phyloP scores from a whole-genome alignment of 1,139 yeast species.

The Candida tunisiensis region DNA sequence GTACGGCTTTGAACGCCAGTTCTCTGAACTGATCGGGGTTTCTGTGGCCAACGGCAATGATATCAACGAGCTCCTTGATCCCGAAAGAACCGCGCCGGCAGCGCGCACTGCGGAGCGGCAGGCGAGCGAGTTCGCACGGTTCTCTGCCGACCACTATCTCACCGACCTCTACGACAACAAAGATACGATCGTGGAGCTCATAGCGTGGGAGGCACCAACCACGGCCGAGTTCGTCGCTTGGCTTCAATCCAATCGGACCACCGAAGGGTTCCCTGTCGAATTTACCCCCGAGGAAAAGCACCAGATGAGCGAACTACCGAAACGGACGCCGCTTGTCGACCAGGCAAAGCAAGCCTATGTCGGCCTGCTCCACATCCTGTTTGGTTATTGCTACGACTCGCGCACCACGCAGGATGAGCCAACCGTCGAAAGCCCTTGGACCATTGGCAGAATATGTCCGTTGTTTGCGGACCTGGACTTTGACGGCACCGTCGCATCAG shows the following conservation, averaged over 20 bases:
- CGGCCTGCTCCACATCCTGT: constrained; percentile 47
- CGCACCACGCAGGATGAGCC: constrained; percentile 66
- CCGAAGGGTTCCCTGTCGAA: too few relatives aligned
- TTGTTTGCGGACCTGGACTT: constrained; percentile 42
- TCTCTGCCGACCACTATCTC: constrained; percentile 79
- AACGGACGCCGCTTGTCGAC: constrained; percentile 33
- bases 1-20: constrained; percentile 70
- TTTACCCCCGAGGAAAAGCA: constrained; percentile 48
- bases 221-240: too few relatives aligned
- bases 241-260: too few relatives aligned
- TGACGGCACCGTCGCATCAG: too few relatives aligned
- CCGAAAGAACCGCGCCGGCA: constrained; percentile 41
- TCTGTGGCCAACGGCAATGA: constrained; percentile 75
- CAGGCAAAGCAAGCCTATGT: constrained; percentile 38
- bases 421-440: constrained; percentile 86
- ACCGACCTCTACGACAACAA: constrained; percentile 58
- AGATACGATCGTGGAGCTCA: constrained; percentile 28
- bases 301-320: constrained; percentile 51
- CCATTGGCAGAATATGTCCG: constrained; percentile 71
- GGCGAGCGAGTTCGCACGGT: constrained; percentile 56
- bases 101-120: constrained; percentile 51
- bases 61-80: constrained; percentile 71
- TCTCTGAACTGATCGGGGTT: constrained; percentile 42
- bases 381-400: constrained; percentile 57
- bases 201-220: constrained; percentile 40